Evolutionary conservation across 805 yeast genomes (phyloP).

Genomic region (Kazachstania taianensis): DNA sequence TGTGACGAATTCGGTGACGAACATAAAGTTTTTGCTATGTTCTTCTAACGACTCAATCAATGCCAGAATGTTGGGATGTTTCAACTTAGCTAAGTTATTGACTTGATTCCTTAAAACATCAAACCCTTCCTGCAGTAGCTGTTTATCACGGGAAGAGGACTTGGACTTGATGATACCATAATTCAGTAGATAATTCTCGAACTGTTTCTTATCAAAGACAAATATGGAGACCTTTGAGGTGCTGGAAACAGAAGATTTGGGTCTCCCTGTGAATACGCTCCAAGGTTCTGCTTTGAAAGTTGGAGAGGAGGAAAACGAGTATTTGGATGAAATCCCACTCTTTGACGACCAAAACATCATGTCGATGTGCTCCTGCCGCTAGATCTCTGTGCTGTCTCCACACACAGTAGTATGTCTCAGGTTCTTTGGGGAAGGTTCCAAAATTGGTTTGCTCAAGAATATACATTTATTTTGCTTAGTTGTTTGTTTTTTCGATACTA

Average conservation of each 20-base stretch:
- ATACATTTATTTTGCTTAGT: too few species aligned
- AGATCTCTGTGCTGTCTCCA: too few species aligned
- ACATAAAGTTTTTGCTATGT: conserved; percentile 61
- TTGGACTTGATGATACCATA: conserved; percentile 41
- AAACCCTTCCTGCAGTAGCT: conserved; percentile 49
- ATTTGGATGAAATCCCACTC: conserved; percentile 54
- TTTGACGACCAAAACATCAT: conserved; percentile 29
- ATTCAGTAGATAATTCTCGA: conserved; percentile 45
- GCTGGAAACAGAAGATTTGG: conserved; percentile 40
- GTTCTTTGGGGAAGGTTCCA: too few species aligned
- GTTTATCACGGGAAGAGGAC: conserved; percentile 31
- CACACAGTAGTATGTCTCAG: too few species aligned
- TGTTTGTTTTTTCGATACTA: too few species aligned
- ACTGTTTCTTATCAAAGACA: conserved; percentile 70
- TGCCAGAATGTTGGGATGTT: conserved; percentile 82
- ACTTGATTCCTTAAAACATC: conserved; percentile 60
- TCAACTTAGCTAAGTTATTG: conserved; percentile 61
- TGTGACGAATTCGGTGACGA: conserved; percentile 75
- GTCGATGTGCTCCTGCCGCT: too few species aligned
- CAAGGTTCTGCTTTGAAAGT: conserved; percentile 71
- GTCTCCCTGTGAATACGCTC: conserved; percentile 79
- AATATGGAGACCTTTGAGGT: conserved; percentile 61
- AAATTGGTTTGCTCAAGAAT: too few species aligned
- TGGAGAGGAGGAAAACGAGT: conserved; percentile 61
- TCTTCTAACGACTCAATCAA: conserved; percentile 86